Evolutionary conservation across 176 grass and related monocot species (phyloP), one percentile per base, ranked within the genome.

Genomic region (Rhipidocladum racemiflorum): DNA sequence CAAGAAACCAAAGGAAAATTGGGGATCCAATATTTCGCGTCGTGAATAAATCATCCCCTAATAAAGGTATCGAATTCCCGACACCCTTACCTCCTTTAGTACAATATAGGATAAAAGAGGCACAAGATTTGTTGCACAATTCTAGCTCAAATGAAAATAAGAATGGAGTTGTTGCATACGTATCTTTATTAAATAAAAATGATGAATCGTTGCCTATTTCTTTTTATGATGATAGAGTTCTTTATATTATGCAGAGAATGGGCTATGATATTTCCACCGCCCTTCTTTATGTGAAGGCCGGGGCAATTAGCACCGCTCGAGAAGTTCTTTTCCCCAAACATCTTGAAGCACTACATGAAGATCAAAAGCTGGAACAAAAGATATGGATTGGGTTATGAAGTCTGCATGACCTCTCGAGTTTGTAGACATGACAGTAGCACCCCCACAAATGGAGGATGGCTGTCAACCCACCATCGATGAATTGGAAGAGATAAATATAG

Each of bases 201-300:
- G 65, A 67, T 40, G 20, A 40, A 12, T 40, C 8, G 1, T 23
- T 40, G 35, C 44, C 44, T 29, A 72, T 50, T 29, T 72, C 25
- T 2, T 20, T 71, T 4, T 56, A 74, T 39, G 72, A 74, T 15
- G 14, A 35, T 9, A 74, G 35, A 15, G 16, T 81, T 29, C 4
- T 80, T 10, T 69, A 69, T 13, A 70, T 69, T 49, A 81, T 57
- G 35, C 35, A 81, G 38, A 24, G 30, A 20, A 81, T 56, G 23
- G 44, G 29, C 0, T 79, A 67, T 67, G 61, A 67, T 9, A 66
- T 20, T 2, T 8, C 9, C 50, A 66, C 3, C 0, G 29, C 0
- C 61, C 61, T 0, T 67, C 44, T 0, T 0, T 65, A 30, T 78
- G 36, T 1, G 3, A 76, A 5, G 74, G 54, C 23, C 21, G 4